phyloP scores from a whole-genome alignment of 768 basidiomycete species.

The Agaricus blazei region DNA sequence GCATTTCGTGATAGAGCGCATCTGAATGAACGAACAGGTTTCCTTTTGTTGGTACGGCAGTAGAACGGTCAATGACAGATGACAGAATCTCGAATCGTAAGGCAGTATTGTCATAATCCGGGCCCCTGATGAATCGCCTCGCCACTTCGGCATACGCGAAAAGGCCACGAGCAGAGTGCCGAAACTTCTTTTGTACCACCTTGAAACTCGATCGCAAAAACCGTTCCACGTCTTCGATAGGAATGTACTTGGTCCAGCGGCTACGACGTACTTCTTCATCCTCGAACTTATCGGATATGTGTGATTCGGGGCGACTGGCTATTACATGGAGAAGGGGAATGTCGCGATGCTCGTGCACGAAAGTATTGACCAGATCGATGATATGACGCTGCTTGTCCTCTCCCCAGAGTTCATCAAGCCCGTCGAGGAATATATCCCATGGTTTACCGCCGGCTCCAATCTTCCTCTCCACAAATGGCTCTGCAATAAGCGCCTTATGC shows the following conservation, averaged over 20 bases:
- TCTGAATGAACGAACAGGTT: neutral
- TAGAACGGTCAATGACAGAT: neutral
- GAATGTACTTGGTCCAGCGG: neutral
- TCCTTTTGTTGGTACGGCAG: neutral
- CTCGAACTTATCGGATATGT: neutral
- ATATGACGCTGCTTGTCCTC: too few relatives aligned
- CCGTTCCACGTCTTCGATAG: neutral
- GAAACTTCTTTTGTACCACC: neutral
- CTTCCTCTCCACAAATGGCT: too few relatives aligned
- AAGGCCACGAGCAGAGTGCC: neutral
- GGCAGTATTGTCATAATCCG: neutral
- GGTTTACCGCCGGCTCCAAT: too few relatives aligned
- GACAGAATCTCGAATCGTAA: neutral
- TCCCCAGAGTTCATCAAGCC: too few relatives aligned
- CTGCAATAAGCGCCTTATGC: too few relatives aligned
- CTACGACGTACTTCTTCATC: neutral
- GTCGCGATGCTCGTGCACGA: too few relatives aligned
- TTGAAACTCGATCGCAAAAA: neutral
- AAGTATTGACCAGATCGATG: too few relatives aligned
- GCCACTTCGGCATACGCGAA: neutral
- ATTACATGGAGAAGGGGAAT: too few relatives aligned
- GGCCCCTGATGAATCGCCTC: neutral
- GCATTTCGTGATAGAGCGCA: neutral
- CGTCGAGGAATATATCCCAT: too few relatives aligned
- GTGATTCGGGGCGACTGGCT: too few relatives aligned